phyloP scores from a whole-genome alignment of 495 filamentous ascomycete genomes.

The Aspergillus conjunctus region DNA sequence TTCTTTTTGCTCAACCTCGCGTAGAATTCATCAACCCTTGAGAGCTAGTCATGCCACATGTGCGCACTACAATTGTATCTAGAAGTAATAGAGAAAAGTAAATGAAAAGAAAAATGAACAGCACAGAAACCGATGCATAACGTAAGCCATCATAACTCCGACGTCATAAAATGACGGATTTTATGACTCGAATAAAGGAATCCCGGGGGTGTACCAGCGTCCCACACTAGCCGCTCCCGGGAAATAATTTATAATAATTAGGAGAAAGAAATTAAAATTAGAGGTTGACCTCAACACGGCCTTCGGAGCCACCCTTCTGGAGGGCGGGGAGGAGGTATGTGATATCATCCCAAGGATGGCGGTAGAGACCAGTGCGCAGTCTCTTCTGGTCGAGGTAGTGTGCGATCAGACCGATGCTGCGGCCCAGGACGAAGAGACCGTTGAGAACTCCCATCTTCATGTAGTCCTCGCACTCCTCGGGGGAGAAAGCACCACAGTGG shows the following conservation, averaged over 20 bases:
- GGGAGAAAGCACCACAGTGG: conserved; percentile 91
- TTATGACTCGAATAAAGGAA: conserved; percentile 23
- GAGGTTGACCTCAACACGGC: conserved; percentile 86
- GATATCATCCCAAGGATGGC: conserved; percentile 98
- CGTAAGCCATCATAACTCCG: conserved; percentile 49
- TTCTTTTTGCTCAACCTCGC: conserved; percentile 6
- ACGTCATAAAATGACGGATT: conserved; percentile 41
- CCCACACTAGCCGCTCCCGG: conserved; percentile 22
- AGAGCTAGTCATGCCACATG: conserved; percentile 40
- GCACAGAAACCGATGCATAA: conserved; percentile 41
- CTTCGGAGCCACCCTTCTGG: conserved; percentile 74
- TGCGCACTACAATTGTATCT: conserved; percentile 37
- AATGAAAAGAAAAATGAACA: conserved; percentile 36
- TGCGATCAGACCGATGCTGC: conserved; percentile 96
- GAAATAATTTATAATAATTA: conserved; percentile 21
- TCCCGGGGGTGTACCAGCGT: conserved; percentile 23
- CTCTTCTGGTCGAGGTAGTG: conserved; percentile 99
- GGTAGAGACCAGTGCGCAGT: conserved; percentile 95
- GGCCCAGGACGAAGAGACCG: conserved; percentile 96
- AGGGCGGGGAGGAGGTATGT: conserved; percentile 92
- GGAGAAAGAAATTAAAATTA: conserved; percentile 42
- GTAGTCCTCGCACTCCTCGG: conserved; percentile 59
- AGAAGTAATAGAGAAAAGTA: conserved; percentile 31
- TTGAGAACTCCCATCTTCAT: conserved; percentile 94
- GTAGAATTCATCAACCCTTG: conserved; percentile 32